phyloP scores from a whole-genome alignment of 495 filamentous ascomycete genomes.

The Evansstolkia leycettana region DNA sequence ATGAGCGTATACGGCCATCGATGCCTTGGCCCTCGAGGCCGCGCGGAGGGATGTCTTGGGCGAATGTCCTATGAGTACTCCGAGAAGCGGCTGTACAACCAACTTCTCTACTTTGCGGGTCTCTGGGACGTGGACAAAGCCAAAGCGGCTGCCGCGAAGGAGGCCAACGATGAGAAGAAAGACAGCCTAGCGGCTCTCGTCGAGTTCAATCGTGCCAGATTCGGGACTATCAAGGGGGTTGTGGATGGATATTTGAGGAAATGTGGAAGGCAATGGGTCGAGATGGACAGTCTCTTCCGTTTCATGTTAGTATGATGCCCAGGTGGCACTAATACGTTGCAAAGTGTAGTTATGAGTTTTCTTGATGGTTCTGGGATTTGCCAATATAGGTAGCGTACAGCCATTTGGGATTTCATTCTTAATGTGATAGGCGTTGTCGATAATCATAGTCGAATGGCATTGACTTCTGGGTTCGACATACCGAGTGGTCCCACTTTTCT shows the following conservation, averaged over 20 bases:
- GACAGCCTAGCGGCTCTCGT: slow-evolving; percentile 60
- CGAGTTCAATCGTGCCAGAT: slow-evolving; percentile 66
- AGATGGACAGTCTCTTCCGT: slow-evolving; percentile 83
- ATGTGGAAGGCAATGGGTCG: slow-evolving; percentile 91
- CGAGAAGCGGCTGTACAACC: slow-evolving; percentile 90
- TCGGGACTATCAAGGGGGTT: slow-evolving; percentile 60
- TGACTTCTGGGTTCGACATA: neutral
- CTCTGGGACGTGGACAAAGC: slow-evolving; percentile 88
- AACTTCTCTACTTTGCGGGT: slow-evolving; percentile 75
- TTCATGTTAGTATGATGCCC: slow-evolving; percentile 38
- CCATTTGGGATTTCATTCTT: too few species aligned
- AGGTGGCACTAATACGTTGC: neutral
- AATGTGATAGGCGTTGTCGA: neutral
- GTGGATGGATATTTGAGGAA: slow-evolving; percentile 83
- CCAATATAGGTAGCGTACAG: too few species aligned
- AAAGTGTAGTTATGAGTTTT: neutral
- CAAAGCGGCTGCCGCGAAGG: slow-evolving; percentile 36
- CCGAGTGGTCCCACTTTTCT: neutral
- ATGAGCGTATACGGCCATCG: slow-evolving; percentile 85
- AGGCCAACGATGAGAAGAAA: slow-evolving; percentile 26
- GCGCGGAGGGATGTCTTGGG: slow-evolving; percentile 72
- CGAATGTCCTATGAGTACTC: slow-evolving; percentile 77
- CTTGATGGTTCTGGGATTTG: neutral
- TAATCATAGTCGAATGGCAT: neutral
- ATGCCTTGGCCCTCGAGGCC: slow-evolving; percentile 76